phyloP scores from a whole-genome alignment of 2,329 filamentous ascomycete species.

The Exophiala xenobiotica region DNA sequence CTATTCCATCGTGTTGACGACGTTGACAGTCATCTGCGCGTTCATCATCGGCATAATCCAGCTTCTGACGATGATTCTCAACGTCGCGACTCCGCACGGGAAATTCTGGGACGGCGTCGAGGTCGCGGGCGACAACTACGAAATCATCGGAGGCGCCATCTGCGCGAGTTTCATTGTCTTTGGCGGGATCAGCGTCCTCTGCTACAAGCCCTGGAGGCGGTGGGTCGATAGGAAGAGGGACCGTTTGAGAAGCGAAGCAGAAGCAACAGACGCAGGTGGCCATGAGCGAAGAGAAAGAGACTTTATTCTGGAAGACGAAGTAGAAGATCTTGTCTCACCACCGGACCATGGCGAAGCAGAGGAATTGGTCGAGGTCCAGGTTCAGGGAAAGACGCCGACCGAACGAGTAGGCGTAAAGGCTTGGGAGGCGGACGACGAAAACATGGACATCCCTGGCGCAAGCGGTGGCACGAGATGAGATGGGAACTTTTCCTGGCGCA shows the following conservation, averaged over 20 bases:
- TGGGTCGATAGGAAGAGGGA: conserved; percentile 48
- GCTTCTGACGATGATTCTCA: conserved; percentile 72
- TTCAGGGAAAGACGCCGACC: not conserved
- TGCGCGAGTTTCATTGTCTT: conserved; percentile 81
- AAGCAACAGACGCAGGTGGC: not conserved
- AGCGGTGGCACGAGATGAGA: too few species aligned
- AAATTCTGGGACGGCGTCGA: conserved; percentile 89
- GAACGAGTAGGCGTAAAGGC: not conserved
- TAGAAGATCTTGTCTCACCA: not conserved
- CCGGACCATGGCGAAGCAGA: conserved; percentile 8
- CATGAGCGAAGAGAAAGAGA: not conserved
- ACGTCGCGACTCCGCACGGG: conserved; percentile 62
- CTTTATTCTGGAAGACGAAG: not conserved
- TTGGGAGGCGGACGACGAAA: not conserved
- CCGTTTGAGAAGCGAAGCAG: conserved; percentile 7
- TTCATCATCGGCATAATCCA: conserved; percentile 85
- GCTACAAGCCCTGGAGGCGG: conserved; percentile 77
- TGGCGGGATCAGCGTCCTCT: conserved; percentile 68
- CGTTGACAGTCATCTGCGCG: conserved; percentile 78
- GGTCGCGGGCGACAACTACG: conserved; percentile 74
- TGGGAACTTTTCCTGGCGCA: too few species aligned
- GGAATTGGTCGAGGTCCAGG: conserved; percentile 9
- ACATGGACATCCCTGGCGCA: too few species aligned
- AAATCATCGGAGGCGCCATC: conserved; percentile 81
- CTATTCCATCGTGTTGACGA: conserved; percentile 85